A percentile compares a stretch with the other conserved stretches of the same genome.
phyloP scores from a whole-genome alignment of 2,329 filamentous ascomycete species.

The Escovopsis sp. region DNA sequence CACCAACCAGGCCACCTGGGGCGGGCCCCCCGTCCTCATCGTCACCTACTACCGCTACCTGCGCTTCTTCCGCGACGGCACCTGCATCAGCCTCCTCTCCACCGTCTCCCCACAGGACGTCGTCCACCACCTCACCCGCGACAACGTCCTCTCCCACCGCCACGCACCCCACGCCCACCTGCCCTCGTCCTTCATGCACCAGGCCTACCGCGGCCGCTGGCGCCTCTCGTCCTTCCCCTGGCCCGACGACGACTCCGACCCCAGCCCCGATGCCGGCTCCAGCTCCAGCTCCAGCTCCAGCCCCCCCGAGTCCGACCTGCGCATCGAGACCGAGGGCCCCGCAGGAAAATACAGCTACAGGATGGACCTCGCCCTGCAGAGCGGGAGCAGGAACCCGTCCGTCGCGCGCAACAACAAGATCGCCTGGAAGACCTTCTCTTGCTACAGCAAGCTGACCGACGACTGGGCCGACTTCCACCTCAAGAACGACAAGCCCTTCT shows the following conservation, averaged over 20 bases:
- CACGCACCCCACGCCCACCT: constrained; percentile 15
- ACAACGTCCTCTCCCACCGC: constrained; percentile 42
- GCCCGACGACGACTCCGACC: too few relatives aligned
- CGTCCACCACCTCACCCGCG: constrained; percentile 66
- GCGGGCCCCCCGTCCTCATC: constrained; percentile 65
- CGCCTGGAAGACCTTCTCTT: constrained; percentile 79
- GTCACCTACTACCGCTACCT: constrained; percentile 98
- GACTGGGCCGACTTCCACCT: constrained; percentile 73
- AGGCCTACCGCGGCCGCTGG: constrained; percentile 47
- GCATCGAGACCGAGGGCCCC: constrained; percentile 77
- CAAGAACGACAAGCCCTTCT: constrained; percentile 49
- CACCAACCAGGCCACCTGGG: constrained; percentile 59
- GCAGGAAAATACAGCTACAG: constrained; percentile 68
- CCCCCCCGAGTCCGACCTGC: constrained; percentile 47
- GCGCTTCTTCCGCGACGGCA: constrained; percentile 84
- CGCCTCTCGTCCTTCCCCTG: constrained; percentile 24
- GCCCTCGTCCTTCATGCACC: constrained; percentile 45
- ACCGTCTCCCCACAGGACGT: constrained; percentile 75
- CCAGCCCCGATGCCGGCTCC: too few relatives aligned
- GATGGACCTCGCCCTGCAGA: constrained; percentile 61
- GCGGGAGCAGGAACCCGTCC: constrained; percentile 32
- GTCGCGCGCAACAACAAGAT: constrained; percentile 72
- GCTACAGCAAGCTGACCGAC: constrained; percentile 76
- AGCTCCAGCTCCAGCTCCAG: too few relatives aligned
- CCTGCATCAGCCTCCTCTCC: constrained; percentile 64